Base-by-base conservation (phyloP, 495 filamentous ascomycete genomes). In the Talaromyces thailandensis region DNA sequence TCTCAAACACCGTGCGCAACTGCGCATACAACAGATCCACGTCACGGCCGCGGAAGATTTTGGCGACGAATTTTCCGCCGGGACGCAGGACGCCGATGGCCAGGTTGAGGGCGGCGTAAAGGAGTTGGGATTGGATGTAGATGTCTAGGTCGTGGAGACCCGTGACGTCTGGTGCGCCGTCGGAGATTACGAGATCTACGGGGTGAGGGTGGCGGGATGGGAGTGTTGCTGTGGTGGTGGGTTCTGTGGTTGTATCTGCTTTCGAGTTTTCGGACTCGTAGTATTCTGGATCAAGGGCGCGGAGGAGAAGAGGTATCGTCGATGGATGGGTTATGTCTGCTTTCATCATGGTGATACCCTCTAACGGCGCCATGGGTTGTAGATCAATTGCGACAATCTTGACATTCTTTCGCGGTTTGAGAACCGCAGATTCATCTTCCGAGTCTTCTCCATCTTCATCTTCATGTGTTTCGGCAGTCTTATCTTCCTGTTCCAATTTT, bases 261-360 rank as follows among this genome's bases (percentile, higher is more conserved):
- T 26, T 32, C 23, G 6, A 5, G 6, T 51, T 18, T 21, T 28
- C 16, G n/a, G 56, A 16, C 48, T 84, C 81, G 55, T 86, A 88
- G 63, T 85, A 85, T 56, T 88, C 85, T 0, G 90, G 86, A 64
- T 95, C 90, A 21, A 98, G 80, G 7, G 93, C 93, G 62, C 85
- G 84, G 14, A 96, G 80, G 16, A 98, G 85, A 21, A 96, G 81
- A 24, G 92, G 92, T 32, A 98, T 88, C 2, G 94, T 98, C 21
- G 90, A 92, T 1, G 94, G 93, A 75, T 97, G 93, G 16, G 94
- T 98, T 73, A 98, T 98, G 70, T 98, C 94, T 18, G 93, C 94
- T 70, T 91, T 86, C 48, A 98, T 81, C 14, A 87, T 95, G 29
- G 88, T 90, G 67, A 98, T 96, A 60, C 94, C 94, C 32, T 93